Conservation (phyloP, 495 filamentous ascomycete species). For the Collariella sp. region DNA sequence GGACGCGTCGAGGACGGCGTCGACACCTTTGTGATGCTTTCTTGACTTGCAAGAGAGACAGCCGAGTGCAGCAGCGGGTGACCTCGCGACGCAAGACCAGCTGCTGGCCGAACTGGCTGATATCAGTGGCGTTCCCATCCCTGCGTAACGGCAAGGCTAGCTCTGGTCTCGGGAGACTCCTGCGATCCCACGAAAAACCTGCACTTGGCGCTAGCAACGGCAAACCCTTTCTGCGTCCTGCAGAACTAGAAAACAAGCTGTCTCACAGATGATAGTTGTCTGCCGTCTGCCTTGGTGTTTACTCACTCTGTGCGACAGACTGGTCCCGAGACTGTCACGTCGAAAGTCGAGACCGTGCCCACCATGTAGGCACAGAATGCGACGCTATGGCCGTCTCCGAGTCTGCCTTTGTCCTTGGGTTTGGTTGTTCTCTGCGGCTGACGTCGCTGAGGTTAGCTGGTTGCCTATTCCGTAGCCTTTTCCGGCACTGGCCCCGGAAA, state of each 20-base stretch:
- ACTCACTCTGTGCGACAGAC: background rate
- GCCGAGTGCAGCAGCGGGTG: constrained; percentile 11
- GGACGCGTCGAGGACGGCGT: constrained; percentile 36
- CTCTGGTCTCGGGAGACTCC: background rate
- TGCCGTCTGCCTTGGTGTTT: background rate
- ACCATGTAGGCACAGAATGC: too few species aligned
- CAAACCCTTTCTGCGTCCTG: background rate
- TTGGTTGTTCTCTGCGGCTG: too few species aligned
- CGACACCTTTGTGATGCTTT: constrained; percentile 38
- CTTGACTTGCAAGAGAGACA: constrained; percentile 5
- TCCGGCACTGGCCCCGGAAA: too few species aligned
- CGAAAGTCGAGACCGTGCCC: too few species aligned
- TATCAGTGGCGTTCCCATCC: constrained; percentile 15
- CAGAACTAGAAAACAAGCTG: background rate
- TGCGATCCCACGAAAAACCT: background rate
- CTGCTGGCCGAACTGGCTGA: constrained; percentile 18
- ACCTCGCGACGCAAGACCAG: constrained; percentile 18
- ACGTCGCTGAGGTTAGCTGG: too few species aligned
- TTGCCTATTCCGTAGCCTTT: too few species aligned
- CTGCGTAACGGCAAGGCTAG: background rate
- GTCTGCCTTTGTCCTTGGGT: too few species aligned
- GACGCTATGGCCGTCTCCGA: too few species aligned
- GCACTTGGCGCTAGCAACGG: background rate
- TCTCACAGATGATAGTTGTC: background rate
- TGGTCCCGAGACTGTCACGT: too few species aligned